These are phyloP conservation scores for Penicillium arizonense DNA, from an alignment of 495 filamentous ascomycete genomes.

Conservation along the genomic window DNA sequence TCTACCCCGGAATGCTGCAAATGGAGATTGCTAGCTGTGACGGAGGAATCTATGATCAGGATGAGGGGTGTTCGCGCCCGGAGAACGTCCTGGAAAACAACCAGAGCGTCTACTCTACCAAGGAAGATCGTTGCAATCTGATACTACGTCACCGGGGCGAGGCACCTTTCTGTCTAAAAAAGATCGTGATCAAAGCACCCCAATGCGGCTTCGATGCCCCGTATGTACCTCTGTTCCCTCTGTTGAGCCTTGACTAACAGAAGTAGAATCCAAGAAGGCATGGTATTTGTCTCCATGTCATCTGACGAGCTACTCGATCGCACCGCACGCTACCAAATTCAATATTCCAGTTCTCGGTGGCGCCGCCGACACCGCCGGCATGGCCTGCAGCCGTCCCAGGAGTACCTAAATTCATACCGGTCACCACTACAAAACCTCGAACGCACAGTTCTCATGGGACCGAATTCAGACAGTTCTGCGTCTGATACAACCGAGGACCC, in stretches of 20 bases:
- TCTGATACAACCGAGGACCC: constrained; percentile 23
- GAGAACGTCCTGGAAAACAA: constrained; percentile 85
- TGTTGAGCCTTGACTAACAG: constrained; percentile 21
- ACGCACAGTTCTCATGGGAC: constrained; percentile 21
- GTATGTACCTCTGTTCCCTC: constrained; percentile 53
- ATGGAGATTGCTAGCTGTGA: constrained; percentile 91
- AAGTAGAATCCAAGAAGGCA: constrained; percentile 80
- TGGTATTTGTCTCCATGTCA: constrained; percentile 89
- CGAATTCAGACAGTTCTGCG: constrained; percentile 17
- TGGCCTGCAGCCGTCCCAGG: constrained; percentile 38
- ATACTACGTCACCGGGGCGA: constrained; percentile 76
- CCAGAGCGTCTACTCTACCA: constrained; percentile 83
- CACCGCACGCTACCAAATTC: constrained; percentile 74
- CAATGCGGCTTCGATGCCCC: constrained; percentile 77
- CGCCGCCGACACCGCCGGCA: constrained; percentile 27
- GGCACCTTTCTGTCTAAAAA: constrained; percentile 75
- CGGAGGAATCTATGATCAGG: constrained; percentile 69
- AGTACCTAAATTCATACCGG: constrained; percentile 38
- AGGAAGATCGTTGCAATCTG: constrained; percentile 78
- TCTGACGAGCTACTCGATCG: constrained; percentile 69
- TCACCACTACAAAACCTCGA: constrained; percentile 35
- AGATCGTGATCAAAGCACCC: constrained; percentile 85
- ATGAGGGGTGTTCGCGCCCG: constrained; percentile 58
- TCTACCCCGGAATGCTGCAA: constrained; percentile 71
- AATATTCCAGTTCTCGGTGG: constrained; percentile 47